These are phyloP conservation scores for Amanita rimosa DNA, from an alignment of 768 basidiomycete genomes.

Conservation along the genomic window DNA sequence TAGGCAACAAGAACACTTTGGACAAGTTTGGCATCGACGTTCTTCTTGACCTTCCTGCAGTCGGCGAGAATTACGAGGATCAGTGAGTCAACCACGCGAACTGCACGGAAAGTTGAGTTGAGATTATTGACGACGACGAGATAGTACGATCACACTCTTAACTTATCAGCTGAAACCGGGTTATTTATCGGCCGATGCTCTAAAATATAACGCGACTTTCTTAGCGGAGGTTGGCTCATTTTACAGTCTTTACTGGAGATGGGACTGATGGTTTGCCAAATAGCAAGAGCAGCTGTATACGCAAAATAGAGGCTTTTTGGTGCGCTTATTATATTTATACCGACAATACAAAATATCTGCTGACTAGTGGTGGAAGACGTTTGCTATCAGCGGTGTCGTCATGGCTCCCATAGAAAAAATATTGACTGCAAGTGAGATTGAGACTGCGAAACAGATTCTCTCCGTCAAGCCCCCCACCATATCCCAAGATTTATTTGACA, in stretches of 20 bases:
- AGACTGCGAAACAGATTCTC: slow-evolving; percentile 13
- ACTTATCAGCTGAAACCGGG: slow-evolving; percentile 19
- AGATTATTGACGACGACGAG: neutral
- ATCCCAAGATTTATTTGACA: slow-evolving; percentile 15
- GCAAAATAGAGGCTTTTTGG: slow-evolving; percentile 18
- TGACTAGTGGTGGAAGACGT: slow-evolving; percentile 11
- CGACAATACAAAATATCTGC: neutral
- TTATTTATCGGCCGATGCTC: slow-evolving; percentile 19
- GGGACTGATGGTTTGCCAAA: neutral
- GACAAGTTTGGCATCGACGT: slow-evolving; percentile 31
- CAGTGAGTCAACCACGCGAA: slow-evolving; percentile 10
- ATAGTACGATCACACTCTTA: slow-evolving; percentile 18
- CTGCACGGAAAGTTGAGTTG: neutral
- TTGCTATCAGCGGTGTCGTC: slow-evolving; percentile 17
- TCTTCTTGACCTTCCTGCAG: slow-evolving; percentile 40
- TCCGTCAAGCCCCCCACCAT: slow-evolving; percentile 17
- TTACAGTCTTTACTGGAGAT: neutral
- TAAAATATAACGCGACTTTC: slow-evolving; percentile 17
- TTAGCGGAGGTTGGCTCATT: slow-evolving; percentile 13
- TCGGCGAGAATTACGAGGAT: slow-evolving; percentile 33
- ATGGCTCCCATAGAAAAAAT: slow-evolving; percentile 17
- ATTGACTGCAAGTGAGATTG: slow-evolving; percentile 14
- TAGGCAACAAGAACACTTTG: slow-evolving; percentile 45
- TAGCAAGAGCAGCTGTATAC: slow-evolving; percentile 19
- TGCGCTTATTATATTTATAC: slow-evolving; percentile 7